These are phyloP conservation scores for Boletus rubropictus DNA, from an alignment of 768 basidiomycete genomes.

Conservation along the genomic window DNA sequence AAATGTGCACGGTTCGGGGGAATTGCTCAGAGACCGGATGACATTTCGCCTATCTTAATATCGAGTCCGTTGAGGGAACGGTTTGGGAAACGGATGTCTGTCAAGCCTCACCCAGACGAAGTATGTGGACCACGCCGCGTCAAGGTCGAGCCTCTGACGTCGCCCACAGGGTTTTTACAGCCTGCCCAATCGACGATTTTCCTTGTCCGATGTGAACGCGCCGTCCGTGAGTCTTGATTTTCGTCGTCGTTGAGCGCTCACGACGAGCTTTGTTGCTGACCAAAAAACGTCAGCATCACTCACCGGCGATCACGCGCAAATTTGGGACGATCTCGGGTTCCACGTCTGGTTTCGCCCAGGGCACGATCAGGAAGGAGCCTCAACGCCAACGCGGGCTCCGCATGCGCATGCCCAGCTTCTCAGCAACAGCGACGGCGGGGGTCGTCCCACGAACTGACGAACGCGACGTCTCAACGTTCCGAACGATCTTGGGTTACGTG, in stretches of 20 bases:
- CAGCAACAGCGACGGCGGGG: background rate
- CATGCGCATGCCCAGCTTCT: slow-evolving; percentile 11
- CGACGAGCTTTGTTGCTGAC: background rate
- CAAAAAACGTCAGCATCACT: background rate
- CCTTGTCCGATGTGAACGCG: slow-evolving; percentile 19
- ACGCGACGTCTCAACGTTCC: background rate
- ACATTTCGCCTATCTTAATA: slow-evolving; percentile 20
- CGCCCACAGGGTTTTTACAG: slow-evolving; percentile 21
- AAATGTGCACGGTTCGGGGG: background rate
- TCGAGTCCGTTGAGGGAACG: slow-evolving; percentile 27
- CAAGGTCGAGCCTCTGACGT: background rate
- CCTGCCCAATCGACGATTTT: slow-evolving; percentile 28
- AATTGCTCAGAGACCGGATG: slow-evolving; percentile 17
- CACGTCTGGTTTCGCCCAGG: slow-evolving; percentile 4
- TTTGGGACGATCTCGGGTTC: slow-evolving; percentile 27
- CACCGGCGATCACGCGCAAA: slow-evolving; percentile 12
- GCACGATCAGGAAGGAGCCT: slow-evolving; percentile 5
- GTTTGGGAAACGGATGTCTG: slow-evolving; percentile 27
- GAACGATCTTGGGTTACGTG: background rate
- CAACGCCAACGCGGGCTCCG: slow-evolving; percentile 6
- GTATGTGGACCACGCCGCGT: slow-evolving; percentile 17
- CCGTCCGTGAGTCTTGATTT: slow-evolving; percentile 12
- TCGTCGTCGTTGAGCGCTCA: background rate
- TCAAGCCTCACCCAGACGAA: slow-evolving; percentile 23
- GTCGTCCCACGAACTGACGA: background rate